Evolutionary conservation across 306 rosid genomes (phyloP).

Genomic region (Clitoria ternatea): DNA sequence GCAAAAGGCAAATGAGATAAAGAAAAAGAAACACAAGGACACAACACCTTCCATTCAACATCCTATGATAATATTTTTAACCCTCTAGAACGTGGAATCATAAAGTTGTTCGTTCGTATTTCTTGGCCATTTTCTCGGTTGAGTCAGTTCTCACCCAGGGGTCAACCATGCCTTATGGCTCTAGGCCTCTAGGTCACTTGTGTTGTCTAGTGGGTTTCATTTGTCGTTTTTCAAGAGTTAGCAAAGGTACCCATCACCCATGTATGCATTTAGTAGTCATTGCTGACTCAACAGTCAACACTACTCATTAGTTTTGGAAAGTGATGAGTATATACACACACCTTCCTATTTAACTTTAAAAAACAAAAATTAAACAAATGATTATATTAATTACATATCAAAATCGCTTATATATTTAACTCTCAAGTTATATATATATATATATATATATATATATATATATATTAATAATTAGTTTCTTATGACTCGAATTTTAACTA

Average conservation of each 20-base stretch:
- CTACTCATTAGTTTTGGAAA: too few species aligned
- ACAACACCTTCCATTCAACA: not conserved
- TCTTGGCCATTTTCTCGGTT: conserved; percentile 18
- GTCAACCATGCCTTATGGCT: not conserved
- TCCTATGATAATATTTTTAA: not conserved
- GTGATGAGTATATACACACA: too few species aligned
- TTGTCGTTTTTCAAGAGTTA: conserved; percentile 17
- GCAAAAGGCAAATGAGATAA: not conserved
- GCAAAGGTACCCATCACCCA: not conserved
- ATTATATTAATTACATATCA: too few species aligned
- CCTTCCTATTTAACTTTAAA: too few species aligned
- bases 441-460: too few species aligned
- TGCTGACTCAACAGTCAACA: not conserved
- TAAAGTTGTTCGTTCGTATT: conserved; percentile 20
- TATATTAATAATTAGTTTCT: too few species aligned
- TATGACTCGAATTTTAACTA: too few species aligned
- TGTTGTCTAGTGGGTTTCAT: conserved; percentile 18
- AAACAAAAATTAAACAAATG: too few species aligned
- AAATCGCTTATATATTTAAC: too few species aligned
- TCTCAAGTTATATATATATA: too few species aligned
- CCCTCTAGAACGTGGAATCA: conserved; percentile 23
- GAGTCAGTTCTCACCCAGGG: conserved; percentile 18
- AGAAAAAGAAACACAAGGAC: not conserved
- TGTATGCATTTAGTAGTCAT: conserved; percentile 22
- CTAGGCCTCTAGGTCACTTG: conserved; percentile 12